phyloP scores from a whole-genome alignment of 2,329 filamentous ascomycete species.

The Clonostachys rhizophaga region DNA sequence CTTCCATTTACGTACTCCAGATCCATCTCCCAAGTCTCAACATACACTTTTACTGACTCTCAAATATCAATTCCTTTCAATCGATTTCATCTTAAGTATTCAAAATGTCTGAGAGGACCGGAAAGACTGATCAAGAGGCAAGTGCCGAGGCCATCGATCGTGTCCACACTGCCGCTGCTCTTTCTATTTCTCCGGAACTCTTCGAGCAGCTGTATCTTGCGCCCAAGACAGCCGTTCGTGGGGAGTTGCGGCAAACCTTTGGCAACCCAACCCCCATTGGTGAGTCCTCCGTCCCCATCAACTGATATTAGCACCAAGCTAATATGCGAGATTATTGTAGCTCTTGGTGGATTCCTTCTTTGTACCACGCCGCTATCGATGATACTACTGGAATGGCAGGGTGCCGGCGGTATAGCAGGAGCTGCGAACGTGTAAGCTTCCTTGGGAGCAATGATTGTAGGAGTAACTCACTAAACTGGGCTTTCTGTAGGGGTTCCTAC shows the following conservation, averaged over 20 bases:
- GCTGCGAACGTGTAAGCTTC: slow-evolving; percentile 19
- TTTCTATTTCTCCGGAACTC: slow-evolving; percentile 42
- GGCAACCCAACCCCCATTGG: slow-evolving; percentile 46
- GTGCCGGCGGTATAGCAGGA: slow-evolving; percentile 18
- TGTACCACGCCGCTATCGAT: slow-evolving; percentile 21
- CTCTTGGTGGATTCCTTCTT: slow-evolving; percentile 19
- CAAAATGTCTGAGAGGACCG: slow-evolving; percentile 2
- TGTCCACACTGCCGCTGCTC: slow-evolving; percentile 27
- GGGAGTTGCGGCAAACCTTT: slow-evolving; percentile 41
- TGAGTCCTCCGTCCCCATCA: background rate
- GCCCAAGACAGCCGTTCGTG: slow-evolving; percentile 36
- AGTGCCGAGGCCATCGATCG: slow-evolving; percentile 8
- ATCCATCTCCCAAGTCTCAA: no score
- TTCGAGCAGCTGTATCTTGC: slow-evolving; percentile 50
- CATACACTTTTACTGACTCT: no score
- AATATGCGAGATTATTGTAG: slow-evolving; percentile 4
- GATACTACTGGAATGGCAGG: slow-evolving; percentile 18
- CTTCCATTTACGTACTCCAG: no score
- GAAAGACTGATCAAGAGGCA: slow-evolving; percentile 6
- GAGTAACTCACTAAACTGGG: background rate
- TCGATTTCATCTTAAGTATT: background rate
- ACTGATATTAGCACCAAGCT: background rate
- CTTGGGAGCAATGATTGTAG: background rate
- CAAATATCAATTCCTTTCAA: no score
- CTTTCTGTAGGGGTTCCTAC: slow-evolving; percentile 20